phyloP scores from a whole-genome alignment of 2,329 filamentous ascomycete species.

The Chaetomiaceae sp. region DNA sequence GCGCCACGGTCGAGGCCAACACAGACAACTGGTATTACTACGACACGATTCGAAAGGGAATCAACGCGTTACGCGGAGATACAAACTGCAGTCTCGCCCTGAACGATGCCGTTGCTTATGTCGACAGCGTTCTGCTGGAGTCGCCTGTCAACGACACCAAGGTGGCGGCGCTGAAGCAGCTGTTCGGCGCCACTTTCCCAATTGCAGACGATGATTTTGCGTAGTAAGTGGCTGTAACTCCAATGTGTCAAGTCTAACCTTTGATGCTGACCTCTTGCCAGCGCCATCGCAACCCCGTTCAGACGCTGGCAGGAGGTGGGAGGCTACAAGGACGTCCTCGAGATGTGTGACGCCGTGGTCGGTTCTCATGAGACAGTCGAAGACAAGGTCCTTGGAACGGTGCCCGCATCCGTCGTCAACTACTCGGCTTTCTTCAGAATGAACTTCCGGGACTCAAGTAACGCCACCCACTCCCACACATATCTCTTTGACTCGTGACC shows the following conservation, averaged over 20 bases:
- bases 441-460: slow-evolving; percentile 20
- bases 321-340: slow-evolving; percentile 17
- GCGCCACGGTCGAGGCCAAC: slow-evolving; percentile 18
- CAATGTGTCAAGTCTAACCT: too few species aligned
- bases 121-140: slow-evolving; percentile 17
- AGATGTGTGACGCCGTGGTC: slow-evolving; percentile 18
- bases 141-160: slow-evolving; percentile 6
- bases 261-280: slow-evolving; percentile 3
- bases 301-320: slow-evolving; percentile 20
- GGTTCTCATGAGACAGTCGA: neutral
- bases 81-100: slow-evolving; percentile 19
- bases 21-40: slow-evolving; percentile 23
- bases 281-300: slow-evolving; percentile 20
- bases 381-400: slow-evolving; percentile 14
- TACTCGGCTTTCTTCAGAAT: slow-evolving; percentile 20
- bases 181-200: slow-evolving; percentile 17
- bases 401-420: slow-evolving; percentile 16
- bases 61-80: slow-evolving; percentile 13
- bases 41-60: slow-evolving; percentile 21
- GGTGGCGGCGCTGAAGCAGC: slow-evolving; percentile 16
- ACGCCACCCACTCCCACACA: neutral
- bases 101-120: slow-evolving; percentile 12
- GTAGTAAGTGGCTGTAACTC: slow-evolving; percentile 13
- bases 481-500: neutral
- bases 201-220: slow-evolving; percentile 23